Conservation (phyloP, 78 protist species). For the Thecamonas trahens region DNA sequence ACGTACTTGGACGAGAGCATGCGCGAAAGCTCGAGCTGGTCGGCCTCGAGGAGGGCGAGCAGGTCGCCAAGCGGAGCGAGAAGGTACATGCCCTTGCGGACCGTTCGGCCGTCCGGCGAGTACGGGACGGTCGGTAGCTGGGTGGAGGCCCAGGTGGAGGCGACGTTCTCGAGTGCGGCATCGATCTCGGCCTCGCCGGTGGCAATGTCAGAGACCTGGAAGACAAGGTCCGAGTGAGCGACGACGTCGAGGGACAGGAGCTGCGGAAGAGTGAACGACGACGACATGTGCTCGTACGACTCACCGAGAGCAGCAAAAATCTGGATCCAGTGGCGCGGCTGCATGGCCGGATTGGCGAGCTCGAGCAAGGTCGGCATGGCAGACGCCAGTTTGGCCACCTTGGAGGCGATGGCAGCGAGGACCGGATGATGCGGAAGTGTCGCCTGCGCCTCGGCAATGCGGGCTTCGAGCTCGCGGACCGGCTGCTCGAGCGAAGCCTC, state of each 20-base stretch:
- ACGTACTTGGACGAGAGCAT: no score
- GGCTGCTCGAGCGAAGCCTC: no score
- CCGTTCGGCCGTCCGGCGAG: no score
- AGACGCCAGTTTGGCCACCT: neutral
- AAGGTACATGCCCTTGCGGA: no score
- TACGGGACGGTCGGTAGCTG: no score
- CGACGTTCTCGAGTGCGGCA: neutral
- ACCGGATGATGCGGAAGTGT: no score
- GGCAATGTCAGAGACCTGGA: neutral
- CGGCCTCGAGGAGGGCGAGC: no score
- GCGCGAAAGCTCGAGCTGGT: no score
- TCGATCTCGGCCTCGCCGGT: slow-evolving; percentile 1
- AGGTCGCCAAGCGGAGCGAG: no score
- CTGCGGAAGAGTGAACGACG: slow-evolving; percentile 1
- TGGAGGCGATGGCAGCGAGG: no score
- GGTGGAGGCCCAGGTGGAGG: neutral
- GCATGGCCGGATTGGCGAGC: slow-evolving; percentile 5
- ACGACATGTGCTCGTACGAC: neutral
- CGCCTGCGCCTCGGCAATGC: no score
- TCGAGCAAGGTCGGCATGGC: neutral
- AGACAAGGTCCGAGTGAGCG: neutral
- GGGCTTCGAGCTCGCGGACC: no score
- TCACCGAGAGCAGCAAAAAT: neutral
- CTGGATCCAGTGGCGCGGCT: neutral
- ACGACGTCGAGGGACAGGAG: neutral